A percentile compares a stretch with the other conserved stretches of the same genome.
These are phyloP conservation scores for Nothophaeocryptopus gaeumannii DNA, from an alignment of 2,329 filamentous ascomycete genomes.

Conservation along the genomic window DNA sequence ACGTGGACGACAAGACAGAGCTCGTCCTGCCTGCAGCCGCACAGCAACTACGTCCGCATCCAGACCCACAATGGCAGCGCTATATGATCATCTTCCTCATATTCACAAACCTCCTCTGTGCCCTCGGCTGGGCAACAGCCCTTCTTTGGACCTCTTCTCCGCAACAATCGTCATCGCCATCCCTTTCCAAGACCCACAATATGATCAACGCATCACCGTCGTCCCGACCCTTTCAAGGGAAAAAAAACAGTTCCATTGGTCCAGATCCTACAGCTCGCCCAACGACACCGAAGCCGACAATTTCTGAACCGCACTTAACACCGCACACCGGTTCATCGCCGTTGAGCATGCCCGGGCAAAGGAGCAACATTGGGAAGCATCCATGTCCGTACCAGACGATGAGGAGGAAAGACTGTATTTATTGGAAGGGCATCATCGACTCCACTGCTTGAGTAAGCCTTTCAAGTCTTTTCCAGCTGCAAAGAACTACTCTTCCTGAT, in stretches of 20 bases:
- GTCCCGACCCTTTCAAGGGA: slow-evolving; percentile 3
- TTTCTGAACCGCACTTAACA: slow-evolving; percentile 14
- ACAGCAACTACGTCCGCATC: no score
- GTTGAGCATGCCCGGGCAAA: slow-evolving; percentile 8
- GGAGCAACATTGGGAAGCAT: slow-evolving; percentile 8
- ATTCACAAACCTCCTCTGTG: slow-evolving; percentile 2
- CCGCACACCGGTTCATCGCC: slow-evolving; percentile 17
- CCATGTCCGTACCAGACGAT: slow-evolving; percentile 11
- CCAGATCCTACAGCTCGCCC: slow-evolving; percentile 14
- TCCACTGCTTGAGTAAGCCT: slow-evolving; percentile 15
- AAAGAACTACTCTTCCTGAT: background rate
- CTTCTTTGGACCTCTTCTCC: background rate
- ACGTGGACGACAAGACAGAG: no score
- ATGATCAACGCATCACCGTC: background rate
- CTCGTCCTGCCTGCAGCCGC: no score
- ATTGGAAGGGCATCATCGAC: slow-evolving; percentile 19
- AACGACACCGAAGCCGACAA: slow-evolving; percentile 11
- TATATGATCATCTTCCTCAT: background rate
- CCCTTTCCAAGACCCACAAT: no score
- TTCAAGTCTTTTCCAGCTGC: background rate
- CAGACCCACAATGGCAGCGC: no score
- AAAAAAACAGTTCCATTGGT: slow-evolving; percentile 13
- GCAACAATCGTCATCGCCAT: background rate
- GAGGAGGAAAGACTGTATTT: slow-evolving; percentile 13
- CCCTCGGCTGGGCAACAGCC: slow-evolving; percentile 2